Evolutionary conservation across 2,329 filamentous ascomycete genomes (phyloP), one percentile per base, ranked within the genome.

Genomic region (Aspergillus alliaceus): DNA sequence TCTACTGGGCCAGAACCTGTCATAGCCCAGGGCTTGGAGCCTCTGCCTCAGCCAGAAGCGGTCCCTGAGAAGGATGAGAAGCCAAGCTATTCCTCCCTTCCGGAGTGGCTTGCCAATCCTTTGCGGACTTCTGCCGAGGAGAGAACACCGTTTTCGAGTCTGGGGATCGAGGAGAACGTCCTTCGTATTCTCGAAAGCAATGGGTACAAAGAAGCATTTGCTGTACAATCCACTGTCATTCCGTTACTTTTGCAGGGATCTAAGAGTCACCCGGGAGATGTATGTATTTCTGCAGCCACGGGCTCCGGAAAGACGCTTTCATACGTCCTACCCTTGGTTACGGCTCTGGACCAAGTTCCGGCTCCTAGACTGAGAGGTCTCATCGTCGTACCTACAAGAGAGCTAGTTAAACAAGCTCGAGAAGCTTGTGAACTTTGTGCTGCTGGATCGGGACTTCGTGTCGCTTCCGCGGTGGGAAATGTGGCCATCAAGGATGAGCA

Each of bases 281-380:
- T 99, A 4, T 88, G 96, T 44, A 88, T 99, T 2, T 95, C 92
- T 7, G 95, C 96, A 0, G 90, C 93, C 1, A 99, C 95, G 0
- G 95, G 95, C 8, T 98, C 95, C 0, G 95, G 95, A 56, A 99
- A 99, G 72, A 99, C 95, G 0, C 75, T 99, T 15, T 90, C 93
- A 0, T 99, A 99, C 68, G 85, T 93, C 0, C 78, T 99, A 2
- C 95, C 95, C 0, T 86, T 99, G 57, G 83, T 96, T 4, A 86
- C 91, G 46, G 87, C 89, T 51, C 79, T 99, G 49, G 87, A 88
- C 63, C 80, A 84, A 31, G 82, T 83, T 14, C 77, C 78, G 22
- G 81, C 86, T 11, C 90, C 89, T 0, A 84, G 84, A 54, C 77
- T 99, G 8, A 84, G 90, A 37, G 93, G 88, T 0, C 75, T 99